Evolutionary conservation across 2,329 filamentous ascomycete species (phyloP).

Genomic region (Dactylella cylindrospora): DNA sequence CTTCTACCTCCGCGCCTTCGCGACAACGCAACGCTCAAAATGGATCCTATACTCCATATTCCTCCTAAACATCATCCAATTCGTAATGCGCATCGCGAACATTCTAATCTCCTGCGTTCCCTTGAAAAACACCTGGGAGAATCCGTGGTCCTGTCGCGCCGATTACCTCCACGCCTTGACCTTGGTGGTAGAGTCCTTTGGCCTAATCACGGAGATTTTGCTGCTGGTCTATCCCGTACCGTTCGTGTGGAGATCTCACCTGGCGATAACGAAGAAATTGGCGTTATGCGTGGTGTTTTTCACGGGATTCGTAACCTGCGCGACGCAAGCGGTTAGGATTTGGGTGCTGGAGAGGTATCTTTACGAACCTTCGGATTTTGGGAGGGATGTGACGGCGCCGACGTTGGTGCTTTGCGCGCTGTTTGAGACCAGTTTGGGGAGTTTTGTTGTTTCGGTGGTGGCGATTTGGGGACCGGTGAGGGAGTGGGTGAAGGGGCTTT

Average conservation of each 20-base stretch:
- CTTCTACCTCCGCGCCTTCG: slow-evolving; percentile 31
- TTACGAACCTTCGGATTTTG: slow-evolving; percentile 19
- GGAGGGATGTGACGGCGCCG: slow-evolving; percentile 28
- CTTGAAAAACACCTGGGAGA: slow-evolving; percentile 24
- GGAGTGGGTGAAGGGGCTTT: slow-evolving; percentile 10
- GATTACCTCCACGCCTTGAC: slow-evolving; percentile 21
- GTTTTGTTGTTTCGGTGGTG: slow-evolving; percentile 34
- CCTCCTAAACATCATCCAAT: slow-evolving; percentile 15
- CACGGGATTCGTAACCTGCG: slow-evolving; percentile 31
- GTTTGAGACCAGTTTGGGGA: slow-evolving; percentile 29
- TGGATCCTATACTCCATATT: slow-evolving; percentile 22
- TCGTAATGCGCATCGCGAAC: slow-evolving; percentile 29
- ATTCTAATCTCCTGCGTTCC: slow-evolving; percentile 29
- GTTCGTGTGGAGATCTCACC: slow-evolving; percentile 21
- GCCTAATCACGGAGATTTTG: slow-evolving; percentile 20
- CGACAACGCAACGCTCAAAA: slow-evolving; percentile 23
- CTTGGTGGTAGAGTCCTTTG: slow-evolving; percentile 19
- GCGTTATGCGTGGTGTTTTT: slow-evolving; percentile 26
- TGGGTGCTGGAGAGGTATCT: slow-evolving; percentile 38
- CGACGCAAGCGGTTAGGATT: slow-evolving; percentile 33
- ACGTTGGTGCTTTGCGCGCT: slow-evolving; percentile 37
- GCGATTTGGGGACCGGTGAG: slow-evolving; percentile 35
- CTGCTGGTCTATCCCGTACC: slow-evolving; percentile 21
- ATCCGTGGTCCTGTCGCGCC: slow-evolving; percentile 11
- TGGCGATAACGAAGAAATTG: slow-evolving; percentile 16